Conservation (phyloP, 306 rosid genomes). For the Macrotyloma uniflorum region DNA sequence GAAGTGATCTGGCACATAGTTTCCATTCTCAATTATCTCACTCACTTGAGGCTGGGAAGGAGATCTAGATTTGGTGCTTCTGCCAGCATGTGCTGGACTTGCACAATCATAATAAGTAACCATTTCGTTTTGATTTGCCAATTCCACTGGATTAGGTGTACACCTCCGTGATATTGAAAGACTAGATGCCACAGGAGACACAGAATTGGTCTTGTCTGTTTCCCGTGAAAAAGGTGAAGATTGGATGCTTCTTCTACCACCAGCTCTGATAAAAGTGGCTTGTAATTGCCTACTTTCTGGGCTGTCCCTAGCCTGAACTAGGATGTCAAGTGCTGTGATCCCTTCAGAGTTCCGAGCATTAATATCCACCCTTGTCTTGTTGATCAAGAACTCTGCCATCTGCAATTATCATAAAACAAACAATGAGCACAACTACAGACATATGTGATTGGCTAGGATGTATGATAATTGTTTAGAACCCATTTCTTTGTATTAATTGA, state of each 20-base stretch:
- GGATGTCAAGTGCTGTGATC: conserved; percentile 63
- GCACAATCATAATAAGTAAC: conserved; percentile 33
- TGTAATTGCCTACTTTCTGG: conserved; percentile 48
- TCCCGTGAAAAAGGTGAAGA: conserved; percentile 41
- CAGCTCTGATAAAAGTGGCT: conserved; percentile 51
- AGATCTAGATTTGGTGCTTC: conserved; percentile 41
- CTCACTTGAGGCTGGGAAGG: conserved; percentile 36
- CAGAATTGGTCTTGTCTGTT: conserved; percentile 20
- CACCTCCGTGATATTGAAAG: conserved; percentile 36
- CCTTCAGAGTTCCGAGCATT: conserved; percentile 58
- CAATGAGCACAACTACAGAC: neutral
- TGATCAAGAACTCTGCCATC: conserved; percentile 74
- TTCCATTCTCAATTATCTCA: conserved; percentile 41
- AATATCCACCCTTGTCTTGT: conserved; percentile 51
- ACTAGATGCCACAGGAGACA: conserved; percentile 34
- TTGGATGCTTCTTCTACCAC: conserved; percentile 51
- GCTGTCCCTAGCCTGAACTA: conserved; percentile 48
- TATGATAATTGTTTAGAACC: neutral
- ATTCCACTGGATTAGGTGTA: conserved; percentile 40
- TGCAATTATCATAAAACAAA: conserved; percentile 29
- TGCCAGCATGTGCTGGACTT: conserved; percentile 40
- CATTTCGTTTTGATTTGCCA: conserved; percentile 31
- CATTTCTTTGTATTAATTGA: neutral
- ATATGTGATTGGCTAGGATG: neutral
- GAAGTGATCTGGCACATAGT: conserved; percentile 23